These are phyloP conservation scores for Phytophthora boehmeriae DNA, from an alignment of 352 stramenopile genomes.

Conservation along the genomic window DNA sequence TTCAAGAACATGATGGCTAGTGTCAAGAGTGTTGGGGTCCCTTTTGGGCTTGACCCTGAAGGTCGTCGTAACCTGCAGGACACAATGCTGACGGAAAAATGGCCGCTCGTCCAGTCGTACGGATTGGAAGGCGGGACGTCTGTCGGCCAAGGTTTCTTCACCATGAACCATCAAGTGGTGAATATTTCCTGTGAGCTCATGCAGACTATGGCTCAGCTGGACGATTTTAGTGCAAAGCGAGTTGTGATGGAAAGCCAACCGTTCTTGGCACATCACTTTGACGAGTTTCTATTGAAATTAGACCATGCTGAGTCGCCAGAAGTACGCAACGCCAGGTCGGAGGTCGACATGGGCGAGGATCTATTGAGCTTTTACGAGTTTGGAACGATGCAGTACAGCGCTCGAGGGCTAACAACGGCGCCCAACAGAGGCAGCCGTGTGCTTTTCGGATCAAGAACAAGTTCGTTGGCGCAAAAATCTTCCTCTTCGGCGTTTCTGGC, in stretches of 20 bases:
- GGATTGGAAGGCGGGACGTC: constrained; percentile 48
- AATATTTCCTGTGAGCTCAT: constrained; percentile 54
- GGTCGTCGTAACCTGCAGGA: constrained; percentile 46
- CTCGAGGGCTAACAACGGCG: constrained; percentile 36
- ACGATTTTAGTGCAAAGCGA: constrained; percentile 60
- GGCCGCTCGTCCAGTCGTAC: constrained; percentile 78
- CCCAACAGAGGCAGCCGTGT: constrained; percentile 55
- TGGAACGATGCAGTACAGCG: constrained; percentile 67
- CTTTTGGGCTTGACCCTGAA: constrained; percentile 46
- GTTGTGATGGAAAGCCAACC: constrained; percentile 58
- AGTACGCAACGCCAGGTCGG: constrained; percentile 41
- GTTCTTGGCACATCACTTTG: constrained; percentile 61
- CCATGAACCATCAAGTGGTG: constrained; percentile 72
- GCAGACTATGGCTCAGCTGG: constrained; percentile 47
- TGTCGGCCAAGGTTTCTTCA: constrained; percentile 67
- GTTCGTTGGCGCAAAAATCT: constrained; percentile 29
- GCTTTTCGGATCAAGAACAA: constrained; percentile 64
- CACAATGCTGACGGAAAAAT: constrained; percentile 69
- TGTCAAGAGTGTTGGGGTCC: constrained; percentile 56
- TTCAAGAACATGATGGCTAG: constrained; percentile 68
- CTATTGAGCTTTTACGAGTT: constrained; percentile 84
- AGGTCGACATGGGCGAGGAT: constrained; percentile 68
- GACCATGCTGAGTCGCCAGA: constrained; percentile 64
- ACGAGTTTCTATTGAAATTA: constrained; percentile 71
- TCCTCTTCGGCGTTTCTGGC: constrained; percentile 42